Evolutionary conservation across 495 filamentous ascomycete genomes (phyloP).

Genomic region (Penicillium canariense): DNA sequence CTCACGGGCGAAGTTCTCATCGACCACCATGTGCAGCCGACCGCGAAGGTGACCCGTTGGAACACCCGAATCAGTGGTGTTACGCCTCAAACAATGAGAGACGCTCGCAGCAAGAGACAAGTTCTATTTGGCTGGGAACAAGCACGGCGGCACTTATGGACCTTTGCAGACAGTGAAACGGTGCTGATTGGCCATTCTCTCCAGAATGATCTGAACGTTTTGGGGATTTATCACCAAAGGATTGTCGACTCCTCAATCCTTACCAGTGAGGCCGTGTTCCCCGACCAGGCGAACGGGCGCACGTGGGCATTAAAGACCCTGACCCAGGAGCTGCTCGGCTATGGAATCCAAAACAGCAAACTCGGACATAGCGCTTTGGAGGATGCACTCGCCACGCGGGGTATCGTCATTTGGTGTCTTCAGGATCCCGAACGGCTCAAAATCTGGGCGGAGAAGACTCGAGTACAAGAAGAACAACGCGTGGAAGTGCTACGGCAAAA

Average conservation of each 20-base stretch:
- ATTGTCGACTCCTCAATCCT: slow-evolving; percentile 41
- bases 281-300: slow-evolving; percentile 4
- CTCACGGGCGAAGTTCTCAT: slow-evolving; percentile 47
- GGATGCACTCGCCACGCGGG: slow-evolving; percentile 39
- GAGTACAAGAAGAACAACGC: slow-evolving; percentile 6
- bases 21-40: slow-evolving; percentile 39
- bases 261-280: slow-evolving; percentile 25
- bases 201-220: slow-evolving; percentile 40
- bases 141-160: slow-evolving; percentile 39
- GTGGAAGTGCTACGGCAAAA: background rate
- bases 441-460: slow-evolving; percentile 22
- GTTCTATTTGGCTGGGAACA: slow-evolving; percentile 39
- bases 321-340: slow-evolving; percentile 24
- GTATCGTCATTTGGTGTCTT: slow-evolving; percentile 39
- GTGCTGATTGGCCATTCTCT: slow-evolving; percentile 48
- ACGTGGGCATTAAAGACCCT: slow-evolving; percentile 34
- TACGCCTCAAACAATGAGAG: slow-evolving; percentile 24
- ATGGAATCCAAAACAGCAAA: slow-evolving; percentile 31
- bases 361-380: slow-evolving; percentile 40
- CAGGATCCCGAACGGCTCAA: slow-evolving; percentile 22
- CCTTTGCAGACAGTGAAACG: slow-evolving; percentile 39
- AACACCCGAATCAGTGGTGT: slow-evolving; percentile 39
- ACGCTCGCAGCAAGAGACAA: slow-evolving; percentile 28
- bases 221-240: slow-evolving; percentile 41
- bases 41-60: slow-evolving; percentile 32